Evolutionary conservation across 83 land plant species (phyloP), one percentile per base, ranked within the genome.

Genomic region (Picea engelmannii): DNA sequence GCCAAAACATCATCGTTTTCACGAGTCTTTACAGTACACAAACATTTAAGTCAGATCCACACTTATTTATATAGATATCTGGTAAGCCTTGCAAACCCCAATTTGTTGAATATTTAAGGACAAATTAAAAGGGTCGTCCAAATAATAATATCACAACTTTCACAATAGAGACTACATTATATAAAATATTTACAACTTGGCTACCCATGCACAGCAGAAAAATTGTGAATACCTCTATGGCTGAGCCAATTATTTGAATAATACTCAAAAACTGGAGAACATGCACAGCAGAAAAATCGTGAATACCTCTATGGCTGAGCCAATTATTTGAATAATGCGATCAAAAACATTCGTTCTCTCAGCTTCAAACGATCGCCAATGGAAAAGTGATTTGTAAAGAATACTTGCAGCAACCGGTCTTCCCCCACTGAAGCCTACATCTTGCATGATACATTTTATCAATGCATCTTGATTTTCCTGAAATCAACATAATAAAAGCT

Each of bases 361-460:
- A 66, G 93, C 99, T 84, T 96, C 99, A 87, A 96, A 96, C 11
- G 99, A 95, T 63, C 96, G 90, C 99, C 99, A 96, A 49, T 96
- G 99, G 20, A 96, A 94, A 76, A 96, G 93, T 58, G 93, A 94
- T 79, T 95, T 96, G 85, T 95, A 96, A 69, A 96, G 89, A 40
- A 96, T 83, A 83, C 92, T 89, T 25, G 99, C 97, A 81, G 99
- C 97, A 76, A 96, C 80, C 64, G 99, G 99, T 68, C 87, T 84
- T 61, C 95, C 91, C 24, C 84, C 83, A 81, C 93, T 90, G 85
- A 95, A 96, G 66, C 99, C 99, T 66, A 96, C 86, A 74, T 96
- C 93, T 85, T 95, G 89, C 74, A 88, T 83, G 60, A 96, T 93
- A 76, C 98, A 96, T 79, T 90, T 91, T 62, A 95, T 83, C 55